Evolutionary conservation across 1,284 basidiomycete species (phyloP), one percentile per base, ranked within the genome.

Genomic region (Naganishia albida): DNA sequence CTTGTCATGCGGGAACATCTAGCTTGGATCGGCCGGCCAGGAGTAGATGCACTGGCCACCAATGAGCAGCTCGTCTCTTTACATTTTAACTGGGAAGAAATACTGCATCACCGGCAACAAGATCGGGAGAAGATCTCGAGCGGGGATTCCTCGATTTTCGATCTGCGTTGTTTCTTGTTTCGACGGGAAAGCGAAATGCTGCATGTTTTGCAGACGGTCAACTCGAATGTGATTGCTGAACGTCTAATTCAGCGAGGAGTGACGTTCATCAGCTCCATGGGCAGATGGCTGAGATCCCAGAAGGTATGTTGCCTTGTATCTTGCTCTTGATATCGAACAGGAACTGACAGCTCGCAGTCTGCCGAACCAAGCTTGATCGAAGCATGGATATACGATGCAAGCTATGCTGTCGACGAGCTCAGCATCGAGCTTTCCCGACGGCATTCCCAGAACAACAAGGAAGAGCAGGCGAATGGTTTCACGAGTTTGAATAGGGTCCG

Each of bases 301-400:
- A 59, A 62, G 64, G 57, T 50, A 48, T n/a, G 51, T 44, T 34
- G 18, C 6, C 40, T 13, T 46, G 30, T 34, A 4, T 34, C 34
- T 34, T 34, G 4, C 34, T 34, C 34, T 4, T 6, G 6, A 4
- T 34, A 6, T 34, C 16, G 20, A 10, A 43, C 30, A 0, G 2
- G 4, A 25, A 18, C 7, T 25, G 8, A 23, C 43, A 12, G 10
- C 30, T 18, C 3, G 7, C 18, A 50, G 57, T 39, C 46, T 18
- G 57, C 57, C n/a, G 87, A 90, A 0, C 80, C 81, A 23, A 85
- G 87, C 72, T 96, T 96, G 73, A 83, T 97, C 44, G 91, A 97
- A 76, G 89, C 90, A 0, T 99, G 96, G 95, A 89, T 86, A 25
- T 98, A 93, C 77, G 92, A 90, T 12, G 92, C 93, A 0, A 88